Evolutionary conservation across 208 protist genomes (phyloP).

Genomic region (Porcisia hertigi): DNA sequence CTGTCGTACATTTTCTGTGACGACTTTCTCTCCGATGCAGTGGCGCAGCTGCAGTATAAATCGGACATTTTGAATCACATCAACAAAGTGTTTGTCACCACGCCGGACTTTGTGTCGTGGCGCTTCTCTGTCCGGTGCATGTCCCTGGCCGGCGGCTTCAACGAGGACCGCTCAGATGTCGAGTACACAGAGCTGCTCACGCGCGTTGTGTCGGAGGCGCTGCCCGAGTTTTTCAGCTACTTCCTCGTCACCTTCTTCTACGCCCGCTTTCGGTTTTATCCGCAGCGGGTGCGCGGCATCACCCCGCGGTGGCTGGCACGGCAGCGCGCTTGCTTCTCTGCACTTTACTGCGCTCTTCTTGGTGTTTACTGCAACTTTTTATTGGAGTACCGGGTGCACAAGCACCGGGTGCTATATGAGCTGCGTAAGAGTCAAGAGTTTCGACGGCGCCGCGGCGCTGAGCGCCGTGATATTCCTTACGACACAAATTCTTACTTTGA

Average conservation of each 20-base stretch:
- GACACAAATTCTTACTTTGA: constrained; percentile 75
- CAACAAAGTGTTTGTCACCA: constrained; percentile 85
- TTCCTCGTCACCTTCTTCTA: constrained; percentile 78
- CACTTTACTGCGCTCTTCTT: constrained; percentile 60
- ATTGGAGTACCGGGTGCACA: constrained; percentile 78
- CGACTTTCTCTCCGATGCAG: constrained; percentile 79
- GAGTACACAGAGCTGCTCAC: constrained; percentile 83
- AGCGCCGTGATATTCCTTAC: constrained; percentile 59
- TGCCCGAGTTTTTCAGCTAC: constrained; percentile 87
- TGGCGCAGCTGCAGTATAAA: constrained; percentile 90
- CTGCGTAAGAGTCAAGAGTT: constrained; percentile 74
- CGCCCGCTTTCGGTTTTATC: constrained; percentile 82
- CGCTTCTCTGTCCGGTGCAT: constrained; percentile 90
- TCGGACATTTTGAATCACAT: constrained; percentile 89
- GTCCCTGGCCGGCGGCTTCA: constrained; percentile 84
- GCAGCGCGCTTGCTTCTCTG: constrained; percentile 81
- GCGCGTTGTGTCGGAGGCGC: constrained; percentile 54
- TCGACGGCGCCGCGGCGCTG: constrained; percentile 69
- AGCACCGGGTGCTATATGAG: constrained; percentile 82
- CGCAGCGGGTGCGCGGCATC: constrained; percentile 73
- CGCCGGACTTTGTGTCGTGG: constrained; percentile 88
- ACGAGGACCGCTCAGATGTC: constrained; percentile 86
- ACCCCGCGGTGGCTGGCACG: constrained; percentile 78
- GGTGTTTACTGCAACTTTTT: constrained; percentile 71
- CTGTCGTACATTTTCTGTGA: constrained; percentile 90